Percentiles rank a stretch among this genome's conserved stretches.
phyloP scores from a whole-genome alignment of 75 land plant genomes.

The Cryptomeria japonica region DNA sequence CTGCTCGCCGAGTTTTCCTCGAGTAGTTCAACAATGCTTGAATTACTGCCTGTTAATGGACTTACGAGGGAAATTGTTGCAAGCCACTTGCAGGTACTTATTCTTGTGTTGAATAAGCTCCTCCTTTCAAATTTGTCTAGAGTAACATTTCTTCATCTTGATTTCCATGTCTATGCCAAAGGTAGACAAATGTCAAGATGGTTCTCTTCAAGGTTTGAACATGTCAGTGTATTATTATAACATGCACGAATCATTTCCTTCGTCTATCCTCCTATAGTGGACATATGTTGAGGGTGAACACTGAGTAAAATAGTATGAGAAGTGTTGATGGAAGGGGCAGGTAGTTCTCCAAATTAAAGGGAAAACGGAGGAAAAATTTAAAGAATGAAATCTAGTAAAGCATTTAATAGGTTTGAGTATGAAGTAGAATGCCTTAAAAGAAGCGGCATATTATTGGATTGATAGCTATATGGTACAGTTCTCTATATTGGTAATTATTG shows the following conservation, averaged over 20 bases:
- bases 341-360: not conserved
- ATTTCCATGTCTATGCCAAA: not conserved
- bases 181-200: not conserved
- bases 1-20: no score
- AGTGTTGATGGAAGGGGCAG: not conserved
- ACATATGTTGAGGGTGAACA: no score
- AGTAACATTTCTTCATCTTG: not conserved
- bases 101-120: not conserved
- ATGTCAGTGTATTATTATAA: not conserved
- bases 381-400: not conserved
- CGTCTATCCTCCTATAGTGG: no score
- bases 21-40: no score
- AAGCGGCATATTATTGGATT: not conserved
- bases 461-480: not conserved
- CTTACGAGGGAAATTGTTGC: constrained; percentile 51
- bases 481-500: not conserved
- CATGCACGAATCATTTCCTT: not conserved
- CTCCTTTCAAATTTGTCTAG: not conserved
- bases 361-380: not conserved
- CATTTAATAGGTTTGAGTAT: not conserved
- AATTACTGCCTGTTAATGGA: constrained; percentile 42
- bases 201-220: not conserved
- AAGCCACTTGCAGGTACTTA: constrained; percentile 45
- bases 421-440: not conserved
- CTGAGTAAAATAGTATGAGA: no score